Evolutionary conservation across 306 rosid species (phyloP).

Genomic region (Casuarina equisetifolia): DNA sequence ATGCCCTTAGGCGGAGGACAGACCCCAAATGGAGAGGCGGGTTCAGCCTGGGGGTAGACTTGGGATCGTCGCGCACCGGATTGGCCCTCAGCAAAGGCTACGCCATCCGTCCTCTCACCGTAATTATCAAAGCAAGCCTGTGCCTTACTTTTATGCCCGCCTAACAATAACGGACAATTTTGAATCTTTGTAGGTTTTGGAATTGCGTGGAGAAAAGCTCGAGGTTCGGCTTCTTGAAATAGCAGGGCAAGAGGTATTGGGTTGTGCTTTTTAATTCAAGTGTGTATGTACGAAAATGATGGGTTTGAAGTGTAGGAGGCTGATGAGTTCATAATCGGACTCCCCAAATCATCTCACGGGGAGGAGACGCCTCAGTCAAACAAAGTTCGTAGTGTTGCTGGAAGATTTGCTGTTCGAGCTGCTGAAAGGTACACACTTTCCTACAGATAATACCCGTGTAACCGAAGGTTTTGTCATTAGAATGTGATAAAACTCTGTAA

Average conservation of each 20-base stretch:
- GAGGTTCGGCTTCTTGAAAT: constrained; percentile 67
- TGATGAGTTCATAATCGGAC: constrained; percentile 88
- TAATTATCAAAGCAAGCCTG: constrained; percentile 13
- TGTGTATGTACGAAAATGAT: background rate
- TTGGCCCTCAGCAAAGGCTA: constrained; percentile 89
- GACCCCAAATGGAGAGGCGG: constrained; percentile 84
- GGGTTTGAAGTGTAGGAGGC: constrained; percentile 58
- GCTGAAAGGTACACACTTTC: constrained; percentile 60
- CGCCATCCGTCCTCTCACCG: constrained; percentile 71
- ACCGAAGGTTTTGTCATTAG: background rate
- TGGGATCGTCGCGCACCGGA: constrained; percentile 85
- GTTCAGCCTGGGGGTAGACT: constrained; percentile 81
- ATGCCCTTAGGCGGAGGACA: constrained; percentile 63
- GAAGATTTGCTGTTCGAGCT: constrained; percentile 79
- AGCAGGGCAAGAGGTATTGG: constrained; percentile 25
- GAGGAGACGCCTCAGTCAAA: constrained; percentile 87
- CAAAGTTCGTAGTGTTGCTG: constrained; percentile 72
- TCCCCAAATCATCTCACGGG: constrained; percentile 77
- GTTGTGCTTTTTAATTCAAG: background rate
- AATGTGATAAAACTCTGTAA: background rate
- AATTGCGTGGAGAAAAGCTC: constrained; percentile 83
- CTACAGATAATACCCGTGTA: background rate
- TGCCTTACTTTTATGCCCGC: background rate
- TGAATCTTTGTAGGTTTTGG: constrained; percentile 57
- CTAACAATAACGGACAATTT: background rate